phyloP scores from a whole-genome alignment of 1,284 basidiomycete genomes.

The Ganoderma meredithae region DNA sequence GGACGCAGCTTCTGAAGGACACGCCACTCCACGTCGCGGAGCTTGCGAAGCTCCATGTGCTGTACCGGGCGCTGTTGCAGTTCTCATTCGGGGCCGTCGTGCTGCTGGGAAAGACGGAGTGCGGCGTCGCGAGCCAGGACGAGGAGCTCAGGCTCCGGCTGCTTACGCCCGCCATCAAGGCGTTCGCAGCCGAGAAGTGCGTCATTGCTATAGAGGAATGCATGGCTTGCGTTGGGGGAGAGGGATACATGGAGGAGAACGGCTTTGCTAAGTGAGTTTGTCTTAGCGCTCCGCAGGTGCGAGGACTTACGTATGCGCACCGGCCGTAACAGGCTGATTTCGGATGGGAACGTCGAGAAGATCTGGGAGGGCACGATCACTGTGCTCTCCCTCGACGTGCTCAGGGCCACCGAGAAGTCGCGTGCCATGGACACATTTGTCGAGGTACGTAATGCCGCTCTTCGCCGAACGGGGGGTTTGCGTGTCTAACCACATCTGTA shows the following conservation, averaged over 20 bases:
- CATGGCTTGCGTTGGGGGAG: slow-evolving; percentile 79
- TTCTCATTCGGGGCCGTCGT: slow-evolving; percentile 64
- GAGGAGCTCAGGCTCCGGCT: slow-evolving; percentile 67
- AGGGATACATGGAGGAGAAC: slow-evolving; percentile 87
- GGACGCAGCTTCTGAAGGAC: slow-evolving; percentile 57
- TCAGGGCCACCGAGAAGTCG: slow-evolving; percentile 56
- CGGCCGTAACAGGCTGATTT: slow-evolving; percentile 50
- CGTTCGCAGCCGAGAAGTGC: slow-evolving; percentile 73
- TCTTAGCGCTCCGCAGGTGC: too few relatives aligned
- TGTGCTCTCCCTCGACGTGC: slow-evolving; percentile 73
- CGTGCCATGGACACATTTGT: slow-evolving; percentile 47
- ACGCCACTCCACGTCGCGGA: slow-evolving; percentile 68
- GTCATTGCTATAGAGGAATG: slow-evolving; percentile 73
- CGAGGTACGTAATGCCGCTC: slow-evolving; percentile 38
- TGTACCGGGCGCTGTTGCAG: slow-evolving; percentile 73
- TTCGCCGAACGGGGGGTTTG: background rate
- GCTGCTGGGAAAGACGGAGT: slow-evolving; percentile 71
- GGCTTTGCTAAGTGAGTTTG: slow-evolving; percentile 61
- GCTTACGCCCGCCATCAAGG: slow-evolving; percentile 77
- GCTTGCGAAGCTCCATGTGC: slow-evolving; percentile 63
- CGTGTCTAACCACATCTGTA: slow-evolving; percentile 37
- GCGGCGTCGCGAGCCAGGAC: slow-evolving; percentile 53
- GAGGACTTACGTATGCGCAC: too few relatives aligned
- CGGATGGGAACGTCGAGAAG: slow-evolving; percentile 77
- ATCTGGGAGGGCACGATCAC: slow-evolving; percentile 85